Evolutionary conservation across 768 basidiomycete genomes (phyloP).

Genomic region (Tubosaeta sp.): DNA sequence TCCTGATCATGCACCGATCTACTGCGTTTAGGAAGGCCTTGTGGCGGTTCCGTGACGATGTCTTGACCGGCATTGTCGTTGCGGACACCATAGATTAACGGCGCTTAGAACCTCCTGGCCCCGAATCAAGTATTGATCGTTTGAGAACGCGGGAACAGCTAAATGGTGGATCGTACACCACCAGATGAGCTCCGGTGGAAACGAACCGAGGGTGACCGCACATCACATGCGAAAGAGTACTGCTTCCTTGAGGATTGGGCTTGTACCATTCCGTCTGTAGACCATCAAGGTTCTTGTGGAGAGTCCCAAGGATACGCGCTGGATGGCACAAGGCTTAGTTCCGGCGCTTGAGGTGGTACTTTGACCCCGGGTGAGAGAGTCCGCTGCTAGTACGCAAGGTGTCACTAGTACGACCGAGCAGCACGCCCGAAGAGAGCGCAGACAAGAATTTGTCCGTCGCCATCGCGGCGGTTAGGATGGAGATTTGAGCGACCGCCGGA

Average conservation of each 20-base stretch:
- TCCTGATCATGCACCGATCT: conserved; percentile 25
- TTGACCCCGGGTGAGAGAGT: background rate
- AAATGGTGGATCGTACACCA: background rate
- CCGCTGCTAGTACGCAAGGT: conserved; percentile 5
- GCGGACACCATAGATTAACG: conserved; percentile 24
- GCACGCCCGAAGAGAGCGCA: conserved; percentile 19
- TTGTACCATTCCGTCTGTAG: background rate
- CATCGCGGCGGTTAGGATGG: conserved; percentile 24
- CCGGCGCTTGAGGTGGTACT: conserved; percentile 6
- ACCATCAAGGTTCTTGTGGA: conserved; percentile 11
- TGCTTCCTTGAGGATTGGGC: conserved; percentile 2
- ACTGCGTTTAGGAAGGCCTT: conserved; percentile 21
- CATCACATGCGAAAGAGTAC: background rate
- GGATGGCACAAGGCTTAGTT: conserved; percentile 3
- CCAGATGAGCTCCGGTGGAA: conserved; percentile 6
- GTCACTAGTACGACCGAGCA: conserved; percentile 17
- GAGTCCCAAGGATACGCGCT: background rate
- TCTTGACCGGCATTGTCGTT: conserved; percentile 20
- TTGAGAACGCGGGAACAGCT: conserved; percentile 1
- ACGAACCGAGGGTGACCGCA: background rate
- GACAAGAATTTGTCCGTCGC: conserved; percentile 20
- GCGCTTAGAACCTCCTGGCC: conserved; percentile 4
- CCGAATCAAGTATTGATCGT: conserved; percentile 8
- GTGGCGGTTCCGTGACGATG: conserved; percentile 26
- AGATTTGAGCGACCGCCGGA: conserved; percentile 13